These are phyloP conservation scores for Laburnicola sp. DNA, from an alignment of 2,329 filamentous ascomycete genomes.

Conservation along the genomic window DNA sequence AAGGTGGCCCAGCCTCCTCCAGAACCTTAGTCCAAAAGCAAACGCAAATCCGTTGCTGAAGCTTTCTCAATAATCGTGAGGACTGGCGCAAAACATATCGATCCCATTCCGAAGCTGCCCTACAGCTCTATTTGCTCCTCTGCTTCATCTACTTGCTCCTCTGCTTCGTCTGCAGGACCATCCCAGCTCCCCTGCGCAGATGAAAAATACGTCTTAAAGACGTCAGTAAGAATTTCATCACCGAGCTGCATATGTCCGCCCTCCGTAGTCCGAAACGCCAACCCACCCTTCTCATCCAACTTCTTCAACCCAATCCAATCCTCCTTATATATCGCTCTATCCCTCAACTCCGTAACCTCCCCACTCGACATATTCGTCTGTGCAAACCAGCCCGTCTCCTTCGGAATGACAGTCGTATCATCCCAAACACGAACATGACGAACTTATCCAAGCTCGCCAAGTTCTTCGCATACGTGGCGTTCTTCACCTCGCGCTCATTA, in stretches of 20 bases:
- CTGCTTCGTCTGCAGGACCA: constrained; percentile 9
- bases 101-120: neutral
- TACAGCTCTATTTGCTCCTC: constrained; percentile 37
- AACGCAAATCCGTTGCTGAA: neutral
- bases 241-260: constrained; percentile 84
- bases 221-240: constrained; percentile 65
- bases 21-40: neutral
- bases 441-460: constrained; percentile 72
- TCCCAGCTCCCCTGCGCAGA: constrained; percentile 27
- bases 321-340: constrained; percentile 76
- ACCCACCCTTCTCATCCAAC: constrained; percentile 75
- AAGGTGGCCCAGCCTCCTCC: no score
- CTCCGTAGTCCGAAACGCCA: constrained; percentile 72
- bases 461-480: constrained; percentile 71
- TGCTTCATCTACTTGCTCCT: constrained; percentile 23
- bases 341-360: constrained; percentile 66
- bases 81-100: neutral
- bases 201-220: constrained; percentile 70
- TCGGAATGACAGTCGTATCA: constrained; percentile 83
- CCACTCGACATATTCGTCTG: constrained; percentile 68
- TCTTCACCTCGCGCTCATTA: constrained; percentile 81
- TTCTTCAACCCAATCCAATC: constrained; percentile 88
- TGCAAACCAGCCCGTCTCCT: constrained; percentile 87
- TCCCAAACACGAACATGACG: constrained; percentile 87
- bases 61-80: neutral